These are phyloP conservation scores for Populus pruinosa DNA, from an alignment of 345 rosid species.

Conservation along the genomic window DNA sequence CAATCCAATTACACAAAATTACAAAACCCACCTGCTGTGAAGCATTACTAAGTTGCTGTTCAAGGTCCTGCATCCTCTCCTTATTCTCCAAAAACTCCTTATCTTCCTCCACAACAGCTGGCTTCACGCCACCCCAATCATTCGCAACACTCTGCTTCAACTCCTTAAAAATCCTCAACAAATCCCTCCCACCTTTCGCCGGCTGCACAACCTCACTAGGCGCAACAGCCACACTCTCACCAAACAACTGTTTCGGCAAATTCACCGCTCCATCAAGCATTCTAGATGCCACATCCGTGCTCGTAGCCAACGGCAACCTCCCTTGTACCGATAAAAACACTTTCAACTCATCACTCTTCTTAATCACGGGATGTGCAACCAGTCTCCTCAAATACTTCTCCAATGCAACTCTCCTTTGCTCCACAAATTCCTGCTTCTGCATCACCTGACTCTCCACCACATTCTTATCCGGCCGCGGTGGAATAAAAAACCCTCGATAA, in stretches of 20 bases:
- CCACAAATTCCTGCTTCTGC: slow-evolving; percentile 96
- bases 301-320: slow-evolving; percentile 56
- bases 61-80: slow-evolving; percentile 76
- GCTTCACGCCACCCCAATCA: slow-evolving; percentile 86
- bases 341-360: slow-evolving; percentile 78
- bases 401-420: slow-evolving; percentile 82
- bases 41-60: slow-evolving; percentile 81
- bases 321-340: slow-evolving; percentile 80
- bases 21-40: slow-evolving; percentile 69
- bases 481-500: slow-evolving; percentile 77
- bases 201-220: slow-evolving; percentile 85
- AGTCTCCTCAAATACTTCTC: slow-evolving; percentile 83
- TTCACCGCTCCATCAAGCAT: slow-evolving; percentile 92
- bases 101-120: slow-evolving; percentile 86
- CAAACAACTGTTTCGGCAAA: slow-evolving; percentile 80
- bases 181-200: slow-evolving; percentile 83
- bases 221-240: slow-evolving; percentile 57
- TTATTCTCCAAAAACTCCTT: slow-evolving; percentile 83
- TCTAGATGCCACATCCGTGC: slow-evolving; percentile 82
- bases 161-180: slow-evolving; percentile 84
- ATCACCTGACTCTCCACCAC: slow-evolving; percentile 94
- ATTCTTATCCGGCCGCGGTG: slow-evolving; percentile 90
- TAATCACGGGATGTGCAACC: slow-evolving; percentile 65
- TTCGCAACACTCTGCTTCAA: slow-evolving; percentile 79
- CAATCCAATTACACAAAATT: not conserved